Conservation (phyloP, 192 early-diverging fungal species). For the Coemansia sp. region DNA sequence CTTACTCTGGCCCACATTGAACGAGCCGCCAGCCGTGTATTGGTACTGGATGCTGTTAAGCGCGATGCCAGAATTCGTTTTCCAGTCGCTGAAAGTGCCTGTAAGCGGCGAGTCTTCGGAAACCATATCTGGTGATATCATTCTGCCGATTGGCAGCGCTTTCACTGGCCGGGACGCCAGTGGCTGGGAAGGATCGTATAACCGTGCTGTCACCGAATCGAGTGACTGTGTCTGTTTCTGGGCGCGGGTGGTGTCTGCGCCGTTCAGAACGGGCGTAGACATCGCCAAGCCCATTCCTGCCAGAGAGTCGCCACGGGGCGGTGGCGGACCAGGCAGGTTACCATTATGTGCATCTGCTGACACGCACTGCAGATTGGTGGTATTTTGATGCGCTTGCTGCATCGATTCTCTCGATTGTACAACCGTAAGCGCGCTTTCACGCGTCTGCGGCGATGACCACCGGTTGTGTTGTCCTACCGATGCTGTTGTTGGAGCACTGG, state of each 20-base stretch:
- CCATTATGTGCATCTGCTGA: background rate
- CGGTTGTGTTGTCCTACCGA: constrained; percentile 15
- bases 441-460: constrained; percentile 24
- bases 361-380: background rate
- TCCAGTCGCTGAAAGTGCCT: constrained; percentile 18
- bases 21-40: constrained; percentile 11
- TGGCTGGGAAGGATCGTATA: constrained; percentile 36
- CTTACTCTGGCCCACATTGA: background rate
- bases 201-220: constrained; percentile 47
- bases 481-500: background rate
- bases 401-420: constrained; percentile 17
- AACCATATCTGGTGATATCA: constrained; percentile 6
- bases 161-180: constrained; percentile 6
- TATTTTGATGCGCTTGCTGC: background rate
- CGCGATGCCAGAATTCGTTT: constrained; percentile 28
- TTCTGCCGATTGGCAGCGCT: background rate
- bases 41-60: constrained; percentile 52
- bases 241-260: background rate
- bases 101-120: constrained; percentile 12
- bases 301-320: constrained; percentile 42
- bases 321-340: background rate
- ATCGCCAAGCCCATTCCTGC: constrained; percentile 25
- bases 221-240: constrained; percentile 17
- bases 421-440: constrained; percentile 19
- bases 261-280: constrained; percentile 32